Conservation (phyloP, 225 moss, liverwort and hornwort genomes). For the Pleurozium schreberi region DNA sequence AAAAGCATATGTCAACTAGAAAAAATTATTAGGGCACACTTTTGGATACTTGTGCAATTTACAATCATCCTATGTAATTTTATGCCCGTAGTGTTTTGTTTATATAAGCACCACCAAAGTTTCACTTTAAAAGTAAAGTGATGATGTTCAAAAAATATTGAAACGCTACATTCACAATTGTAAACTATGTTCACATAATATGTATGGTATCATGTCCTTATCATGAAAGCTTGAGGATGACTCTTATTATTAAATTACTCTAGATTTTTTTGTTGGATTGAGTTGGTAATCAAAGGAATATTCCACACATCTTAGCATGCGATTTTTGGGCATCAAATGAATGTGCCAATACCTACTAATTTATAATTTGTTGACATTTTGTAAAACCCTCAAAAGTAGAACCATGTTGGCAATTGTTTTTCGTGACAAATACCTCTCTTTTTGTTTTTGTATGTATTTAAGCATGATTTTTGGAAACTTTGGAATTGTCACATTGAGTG, state of each 20-base stretch:
- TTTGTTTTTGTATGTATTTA: not conserved
- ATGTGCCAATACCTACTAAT: not conserved
- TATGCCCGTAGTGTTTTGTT: not conserved
- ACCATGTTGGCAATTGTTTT: not conserved
- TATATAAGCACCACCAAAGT: not conserved
- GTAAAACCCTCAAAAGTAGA: not conserved
- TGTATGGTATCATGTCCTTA: accelerated
- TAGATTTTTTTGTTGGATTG: no score
- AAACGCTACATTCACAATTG: not conserved
- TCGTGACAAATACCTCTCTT: accelerated
- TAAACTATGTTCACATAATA: no score
- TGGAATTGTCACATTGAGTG: not conserved
- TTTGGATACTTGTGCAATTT: accelerated
- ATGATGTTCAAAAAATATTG: not conserved
- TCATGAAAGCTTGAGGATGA: not conserved
- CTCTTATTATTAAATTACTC: no score
- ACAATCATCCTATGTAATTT: not conserved
- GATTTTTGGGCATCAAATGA: not conserved
- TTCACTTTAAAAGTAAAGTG: not conserved
- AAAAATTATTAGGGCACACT: not conserved
- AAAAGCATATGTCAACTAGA: not conserved
- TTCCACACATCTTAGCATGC: not conserved
- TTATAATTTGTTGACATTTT: not conserved
- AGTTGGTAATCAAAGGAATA: not conserved
- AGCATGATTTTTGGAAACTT: not conserved